Base-by-base conservation (phyloP, 345 rosid genomes). In the Gossypium raimondii region DNA sequence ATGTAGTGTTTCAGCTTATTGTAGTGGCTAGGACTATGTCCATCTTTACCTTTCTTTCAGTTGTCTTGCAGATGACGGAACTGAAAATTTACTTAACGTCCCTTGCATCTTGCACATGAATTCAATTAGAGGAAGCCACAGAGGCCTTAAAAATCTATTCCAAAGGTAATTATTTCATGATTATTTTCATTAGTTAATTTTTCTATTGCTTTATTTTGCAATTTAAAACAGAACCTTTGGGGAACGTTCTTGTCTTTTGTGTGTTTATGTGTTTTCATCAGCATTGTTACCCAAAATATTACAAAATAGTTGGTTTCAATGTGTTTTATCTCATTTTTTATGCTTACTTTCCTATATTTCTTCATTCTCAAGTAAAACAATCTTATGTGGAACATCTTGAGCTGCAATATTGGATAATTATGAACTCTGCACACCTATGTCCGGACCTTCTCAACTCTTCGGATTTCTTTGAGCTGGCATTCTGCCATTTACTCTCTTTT, bases 81-180 rank as follows among this genome's bases (percentile, higher is more conserved):
- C 79, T 45, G 80, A 74, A 73, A 74, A 84, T 64, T 81, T 85
- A 16, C 70, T 59, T 68, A 91, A 81, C 72, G 83, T 86, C 55
- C 94, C 97, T 50, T 93, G 98, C 78, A 88, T 95, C 78, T 82
- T 95, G 87, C 98, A 95, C 81, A 89, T 95, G 96, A 93, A 95
- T 81, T 93, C 99, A 47, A 93, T 95, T 74, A 89, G 80, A 87
- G 99, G 99, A 85, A 93, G 93, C 79, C 99, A 93, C 76, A 82
- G 88, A 52, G 98, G 97, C 66, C 96, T 95, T 60, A 86, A 89
- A 82, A 86, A 88, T 78, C 90, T 95, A 77, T 81, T 93, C 52
- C 98, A 86, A 68, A 89, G 99, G 99, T 95, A 90, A 58, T 53
- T 44, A 29, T 6, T 18, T 56, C 2, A 3, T 74, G 12, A 17